Conservation (phyloP, 371 early-diverging fungal species). For the Actinomortierella ambigua region DNA sequence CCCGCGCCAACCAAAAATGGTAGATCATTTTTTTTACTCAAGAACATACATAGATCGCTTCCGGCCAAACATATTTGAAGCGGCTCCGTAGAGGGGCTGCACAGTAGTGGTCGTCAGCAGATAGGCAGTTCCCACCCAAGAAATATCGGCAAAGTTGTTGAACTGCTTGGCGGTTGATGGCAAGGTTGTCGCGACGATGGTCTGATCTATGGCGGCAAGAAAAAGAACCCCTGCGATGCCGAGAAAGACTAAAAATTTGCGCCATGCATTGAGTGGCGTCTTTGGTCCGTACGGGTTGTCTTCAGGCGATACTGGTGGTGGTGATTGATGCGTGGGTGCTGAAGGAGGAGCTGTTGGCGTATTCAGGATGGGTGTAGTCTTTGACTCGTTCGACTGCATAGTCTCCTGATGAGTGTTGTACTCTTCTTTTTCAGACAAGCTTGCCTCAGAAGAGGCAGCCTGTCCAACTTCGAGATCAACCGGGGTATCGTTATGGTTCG, state of each 20-base stretch:
- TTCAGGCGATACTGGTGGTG: too few relatives aligned
- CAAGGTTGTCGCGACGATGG: slow-evolving; percentile 78
- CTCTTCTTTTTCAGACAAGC: too few relatives aligned
- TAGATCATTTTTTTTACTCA: too few relatives aligned
- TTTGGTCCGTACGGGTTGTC: slow-evolving; percentile 23
- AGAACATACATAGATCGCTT: slow-evolving; percentile 50
- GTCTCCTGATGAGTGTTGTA: too few relatives aligned
- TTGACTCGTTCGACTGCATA: too few relatives aligned
- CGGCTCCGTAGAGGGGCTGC: slow-evolving; percentile 52
- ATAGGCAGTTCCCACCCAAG: slow-evolving; percentile 64
- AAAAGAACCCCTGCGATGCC: slow-evolving; percentile 57
- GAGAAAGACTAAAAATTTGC: slow-evolving; percentile 35
- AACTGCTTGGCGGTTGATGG: slow-evolving; percentile 78
- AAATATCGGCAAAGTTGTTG: slow-evolving; percentile 53
- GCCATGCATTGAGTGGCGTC: slow-evolving; percentile 15
- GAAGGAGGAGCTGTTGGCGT: too few relatives aligned
- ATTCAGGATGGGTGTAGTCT: too few relatives aligned
- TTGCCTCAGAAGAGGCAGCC: too few relatives aligned
- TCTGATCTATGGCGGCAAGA: slow-evolving; percentile 69
- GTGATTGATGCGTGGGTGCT: too few relatives aligned
- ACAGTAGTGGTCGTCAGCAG: slow-evolving; percentile 52
- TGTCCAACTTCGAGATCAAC: too few relatives aligned
- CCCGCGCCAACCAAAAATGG: too few relatives aligned
- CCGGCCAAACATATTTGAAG: slow-evolving; percentile 73
- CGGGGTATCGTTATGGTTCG: too few relatives aligned